Percentiles rank a stretch among this genome's conserved stretches.
Evolutionary conservation across 2,329 filamentous ascomycete genomes (phyloP).

Genomic region (Epichloe bromicola): DNA sequence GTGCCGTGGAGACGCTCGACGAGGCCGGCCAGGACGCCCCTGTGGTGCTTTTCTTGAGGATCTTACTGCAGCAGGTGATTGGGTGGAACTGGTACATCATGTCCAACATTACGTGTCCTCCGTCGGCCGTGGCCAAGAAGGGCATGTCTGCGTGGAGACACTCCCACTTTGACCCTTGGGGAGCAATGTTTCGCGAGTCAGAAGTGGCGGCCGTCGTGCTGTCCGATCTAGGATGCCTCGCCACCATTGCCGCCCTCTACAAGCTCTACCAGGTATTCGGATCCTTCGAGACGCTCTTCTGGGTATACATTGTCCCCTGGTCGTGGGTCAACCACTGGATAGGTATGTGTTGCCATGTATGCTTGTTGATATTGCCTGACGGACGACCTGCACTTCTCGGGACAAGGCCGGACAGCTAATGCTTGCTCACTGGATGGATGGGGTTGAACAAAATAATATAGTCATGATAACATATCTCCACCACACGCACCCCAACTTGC

Average conservation of each 20-base stretch:
- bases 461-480: conserved; percentile 66
- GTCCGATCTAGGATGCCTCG: conserved; percentile 45
- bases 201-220: conserved; percentile 44
- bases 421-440: no score
- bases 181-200: conserved; percentile 44
- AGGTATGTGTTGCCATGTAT: conserved; percentile 21
- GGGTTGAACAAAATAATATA: conserved; percentile 12
- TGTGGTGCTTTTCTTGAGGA: conserved; percentile 36
- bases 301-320: conserved; percentile 52
- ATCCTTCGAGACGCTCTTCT: conserved; percentile 35
- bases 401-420: no score
- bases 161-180: conserved; percentile 49
- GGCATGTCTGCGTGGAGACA: conserved; percentile 18
- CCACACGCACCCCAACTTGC: conserved; percentile 27
- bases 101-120: conserved; percentile 34
- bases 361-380: no score
- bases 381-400: no score
- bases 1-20: conserved; percentile 19
- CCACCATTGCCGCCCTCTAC: conserved; percentile 24
- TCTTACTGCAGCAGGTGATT: conserved; percentile 49
- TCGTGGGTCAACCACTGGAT: conserved; percentile 62
- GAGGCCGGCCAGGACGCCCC: conserved; percentile 53
- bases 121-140: background rate
- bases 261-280: conserved; percentile 43
- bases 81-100: conserved; percentile 54